Conservation (phyloP, 2,329 filamentous ascomycete species). For the Sphaerulina populicola region DNA sequence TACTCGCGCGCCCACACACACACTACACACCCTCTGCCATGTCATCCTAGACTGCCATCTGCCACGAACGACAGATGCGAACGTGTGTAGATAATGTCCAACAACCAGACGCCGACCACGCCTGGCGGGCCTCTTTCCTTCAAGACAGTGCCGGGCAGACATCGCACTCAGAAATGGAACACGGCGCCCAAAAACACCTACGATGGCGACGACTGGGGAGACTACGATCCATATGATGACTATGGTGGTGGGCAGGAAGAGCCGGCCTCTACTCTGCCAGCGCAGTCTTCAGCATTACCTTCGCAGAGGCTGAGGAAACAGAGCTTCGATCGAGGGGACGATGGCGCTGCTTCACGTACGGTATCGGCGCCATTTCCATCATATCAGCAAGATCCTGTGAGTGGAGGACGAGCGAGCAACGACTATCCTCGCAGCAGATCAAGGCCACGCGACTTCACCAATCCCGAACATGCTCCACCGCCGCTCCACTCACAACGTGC, state of each 20-base stretch:
- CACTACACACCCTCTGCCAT: conserved; percentile 5
- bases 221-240: conserved; percentile 50
- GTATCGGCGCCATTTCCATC: conserved; percentile 15
- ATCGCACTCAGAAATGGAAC: conserved; percentile 91
- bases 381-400: conserved; percentile 14
- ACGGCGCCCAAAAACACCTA: conserved; percentile 80
- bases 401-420: conserved; percentile 11
- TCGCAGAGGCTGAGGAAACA: conserved; percentile 24
- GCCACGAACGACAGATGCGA: conserved; percentile 1
- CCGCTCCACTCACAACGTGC: conserved; percentile 36
- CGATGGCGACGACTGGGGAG: conserved; percentile 90
- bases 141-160: conserved; percentile 76
- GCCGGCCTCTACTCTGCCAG: conserved; percentile 30
- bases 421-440: conserved; percentile 15
- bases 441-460: conserved; percentile 42
- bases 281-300: conserved; percentile 11
- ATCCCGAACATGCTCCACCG: conserved; percentile 44
- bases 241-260: conserved; percentile 45
- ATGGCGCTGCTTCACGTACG: conserved; percentile 28
- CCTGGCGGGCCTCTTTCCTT: conserved; percentile 46
- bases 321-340: conserved; percentile 50
- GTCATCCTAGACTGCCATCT: conserved; percentile 1
- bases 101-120: conserved; percentile 13
- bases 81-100: conserved; percentile 15
- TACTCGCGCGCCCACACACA: background rate